Base-by-base conservation (phyloP, 352 stramenopile genomes). In the Pythium grandisporangium region DNA sequence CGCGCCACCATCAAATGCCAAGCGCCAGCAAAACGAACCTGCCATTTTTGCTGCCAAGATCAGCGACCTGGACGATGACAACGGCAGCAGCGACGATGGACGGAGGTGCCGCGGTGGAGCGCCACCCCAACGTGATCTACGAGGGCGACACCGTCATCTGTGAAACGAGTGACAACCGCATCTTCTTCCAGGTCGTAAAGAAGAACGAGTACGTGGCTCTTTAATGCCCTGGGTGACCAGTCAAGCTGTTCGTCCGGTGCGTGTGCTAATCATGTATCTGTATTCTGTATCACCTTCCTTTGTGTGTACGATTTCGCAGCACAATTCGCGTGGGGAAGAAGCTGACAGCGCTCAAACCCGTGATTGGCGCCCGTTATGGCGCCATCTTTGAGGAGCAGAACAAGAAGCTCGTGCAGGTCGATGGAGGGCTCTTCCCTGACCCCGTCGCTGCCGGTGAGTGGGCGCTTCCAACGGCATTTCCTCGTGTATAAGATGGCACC, bases 81-180 rank as follows among this genome's bases (percentile, higher is more conserved):
- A 43, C 45, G 51, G 32, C 30, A 21, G 40, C 26, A 22, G 40
- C 40, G 11, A 50, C n/a, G n/a, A n/a, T n/a, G n/a, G n/a, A n/a
- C n/a, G n/a, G n/a, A n/a, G n/a, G 25, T 21, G 33, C 33, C 8
- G 48, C 12, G 19, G 35, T 51, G 14, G 19, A 37, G 47, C 71
- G 71, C 42, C 39, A 70, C 41, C 58, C 67, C 26, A 85, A 89
- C 42, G 57, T 86, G 47, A 93, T 93, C 46, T 82, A 87, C 59
- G 79, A 90, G 36, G 76, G 76, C 45, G 79, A 93, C 57, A 90
- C 79, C 1, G 76, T 93, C 16, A 87, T 93, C 52, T 93, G 79
- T 49, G 67, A 93, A 55, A 90, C 76, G 7, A 90, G 76, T 44
- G 79, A 93, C 24, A 76, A 72, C 7, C 71, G 79, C 25, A 77